Conservation (phyloP, 495 filamentous ascomycete species). For the Xylona heveae region DNA sequence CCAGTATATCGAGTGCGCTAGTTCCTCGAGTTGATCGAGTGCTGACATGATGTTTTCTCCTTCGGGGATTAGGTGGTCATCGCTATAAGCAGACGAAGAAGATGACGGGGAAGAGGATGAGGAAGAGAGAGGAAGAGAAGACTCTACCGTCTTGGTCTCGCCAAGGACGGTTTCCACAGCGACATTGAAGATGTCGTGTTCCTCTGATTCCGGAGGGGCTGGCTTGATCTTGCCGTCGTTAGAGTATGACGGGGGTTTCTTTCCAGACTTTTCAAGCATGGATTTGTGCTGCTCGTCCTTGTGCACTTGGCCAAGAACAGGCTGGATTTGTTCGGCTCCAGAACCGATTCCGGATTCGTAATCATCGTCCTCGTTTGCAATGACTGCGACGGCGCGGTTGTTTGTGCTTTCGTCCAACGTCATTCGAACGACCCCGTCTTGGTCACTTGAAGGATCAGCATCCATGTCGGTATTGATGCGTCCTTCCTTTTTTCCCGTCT, state of each 20-base stretch:
- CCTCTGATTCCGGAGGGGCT: conserved; percentile 12
- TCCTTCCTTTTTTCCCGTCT: conserved; percentile 39
- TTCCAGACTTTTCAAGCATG: too few species aligned
- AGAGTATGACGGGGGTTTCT: conserved; percentile 11
- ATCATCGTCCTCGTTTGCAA: conserved; percentile 22
- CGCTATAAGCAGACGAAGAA: too few species aligned
- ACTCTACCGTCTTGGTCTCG: not conserved
- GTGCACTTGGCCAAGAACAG: conserved; percentile 6
- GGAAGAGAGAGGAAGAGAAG: conserved; percentile 1
- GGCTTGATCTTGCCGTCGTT: conserved; percentile 25
- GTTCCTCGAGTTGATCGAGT: too few species aligned
- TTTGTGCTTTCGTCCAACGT: conserved; percentile 25
- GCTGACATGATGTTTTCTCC: too few species aligned
- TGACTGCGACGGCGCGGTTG: conserved; percentile 24
- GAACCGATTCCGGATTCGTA: conserved; percentile 13
- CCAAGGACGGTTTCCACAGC: conserved; percentile 21
- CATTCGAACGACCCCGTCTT: conserved; percentile 13
- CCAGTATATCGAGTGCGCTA: conserved; percentile 28
- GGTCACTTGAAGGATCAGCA: conserved; percentile 10
- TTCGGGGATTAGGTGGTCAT: conserved; percentile 48
- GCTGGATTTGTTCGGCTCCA: conserved; percentile 20
- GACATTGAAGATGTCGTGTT: conserved; percentile 19
- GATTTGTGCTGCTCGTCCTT: too few species aligned
- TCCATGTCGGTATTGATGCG: conserved; percentile 32
- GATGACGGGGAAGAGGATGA: too few species aligned